Conservation (phyloP, 2,329 filamentous ascomycete species). For the Cytospora leucostoma region DNA sequence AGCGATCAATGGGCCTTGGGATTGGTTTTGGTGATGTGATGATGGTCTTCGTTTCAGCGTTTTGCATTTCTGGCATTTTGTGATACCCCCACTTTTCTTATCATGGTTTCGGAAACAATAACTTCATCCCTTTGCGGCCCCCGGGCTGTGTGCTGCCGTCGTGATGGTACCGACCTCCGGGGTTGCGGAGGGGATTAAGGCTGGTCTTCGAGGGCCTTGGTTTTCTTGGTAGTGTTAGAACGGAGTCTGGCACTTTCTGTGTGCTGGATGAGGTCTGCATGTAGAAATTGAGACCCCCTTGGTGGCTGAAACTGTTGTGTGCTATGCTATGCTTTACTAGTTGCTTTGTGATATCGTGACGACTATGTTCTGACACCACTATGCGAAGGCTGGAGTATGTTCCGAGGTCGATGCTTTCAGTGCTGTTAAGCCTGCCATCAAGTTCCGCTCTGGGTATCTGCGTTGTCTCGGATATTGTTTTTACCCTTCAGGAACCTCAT, state of each 20-base stretch:
- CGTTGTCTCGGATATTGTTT: too few species aligned
- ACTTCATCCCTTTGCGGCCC: slow-evolving; percentile 17
- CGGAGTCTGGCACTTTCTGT: not conserved
- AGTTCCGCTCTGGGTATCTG: too few species aligned
- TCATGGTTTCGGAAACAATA: slow-evolving; percentile 26
- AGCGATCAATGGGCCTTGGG: not conserved
- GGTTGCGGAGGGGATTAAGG: slow-evolving; percentile 13
- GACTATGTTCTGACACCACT: too few species aligned
- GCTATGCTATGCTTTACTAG: too few species aligned
- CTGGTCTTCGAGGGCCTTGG: slow-evolving; percentile 6
- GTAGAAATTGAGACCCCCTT: not conserved
- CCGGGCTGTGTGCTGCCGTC: not conserved
- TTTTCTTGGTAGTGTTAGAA: not conserved
- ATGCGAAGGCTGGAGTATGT: too few species aligned
- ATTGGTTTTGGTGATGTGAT: not conserved
- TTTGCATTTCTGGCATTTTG: slow-evolving; percentile 14
- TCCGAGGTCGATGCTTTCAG: too few species aligned
- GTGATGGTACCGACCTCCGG: slow-evolving; percentile 3
- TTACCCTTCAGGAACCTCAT: too few species aligned
- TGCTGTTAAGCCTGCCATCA: too few species aligned
- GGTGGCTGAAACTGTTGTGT: not conserved
- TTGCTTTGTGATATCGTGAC: too few species aligned
- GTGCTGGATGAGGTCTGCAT: too few species aligned
- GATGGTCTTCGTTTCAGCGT: slow-evolving; percentile 15
- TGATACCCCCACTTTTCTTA: slow-evolving; percentile 23